Base-by-base conservation (phyloP, 495 filamentous ascomycete species). In the Neurospora pannonica region DNA sequence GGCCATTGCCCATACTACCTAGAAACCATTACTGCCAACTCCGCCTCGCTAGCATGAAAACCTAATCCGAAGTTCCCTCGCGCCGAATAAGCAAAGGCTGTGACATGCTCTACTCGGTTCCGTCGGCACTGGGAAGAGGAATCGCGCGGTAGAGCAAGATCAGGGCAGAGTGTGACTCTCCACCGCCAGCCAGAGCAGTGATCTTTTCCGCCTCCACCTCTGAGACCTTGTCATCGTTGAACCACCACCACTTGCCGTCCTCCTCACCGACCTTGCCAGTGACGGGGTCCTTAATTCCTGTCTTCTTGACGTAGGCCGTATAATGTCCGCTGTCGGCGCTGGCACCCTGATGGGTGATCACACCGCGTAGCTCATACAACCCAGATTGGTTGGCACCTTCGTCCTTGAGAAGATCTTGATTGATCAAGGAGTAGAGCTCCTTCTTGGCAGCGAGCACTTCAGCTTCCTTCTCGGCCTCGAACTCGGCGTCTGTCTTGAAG, bases 231-330 rank as follows among this genome's bases (percentile, higher is more conserved):
- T 99, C 97, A 78, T 99, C 96, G 80, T 99, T 97, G 87, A 99
- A 99, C 94, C 96, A 98, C 94, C 96, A 99, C 96, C 96, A 99
- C 76, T 95, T 97, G 72, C 91, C 94, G 76, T 97, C 94, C 73
- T 95, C 92, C 76, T 91, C 90, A 73, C 89, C 89, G 76, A 90
- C 83, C 85, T 93, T 93, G 74, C 90, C 91, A 5, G 90, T 89
- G 72, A 87, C 87, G 9, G 89, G 82, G 74, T 94, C 91, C 72
- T 90, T 83, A 6, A 83, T 80, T 19, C 88, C 90, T 70, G 92
- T 87, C 85, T 99, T 97, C 86, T 98, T 99, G 72, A 99, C 93
- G 81, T 97, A 99, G 3, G 94, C 90, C 3, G 97, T 98, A 84
- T 99, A 99, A 83, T 99, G 96, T 9, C 96, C 96, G 75, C 95